Evolutionary conservation across 2,329 filamentous ascomycete species (phyloP).

Genomic region (Fusarium sp.): DNA sequence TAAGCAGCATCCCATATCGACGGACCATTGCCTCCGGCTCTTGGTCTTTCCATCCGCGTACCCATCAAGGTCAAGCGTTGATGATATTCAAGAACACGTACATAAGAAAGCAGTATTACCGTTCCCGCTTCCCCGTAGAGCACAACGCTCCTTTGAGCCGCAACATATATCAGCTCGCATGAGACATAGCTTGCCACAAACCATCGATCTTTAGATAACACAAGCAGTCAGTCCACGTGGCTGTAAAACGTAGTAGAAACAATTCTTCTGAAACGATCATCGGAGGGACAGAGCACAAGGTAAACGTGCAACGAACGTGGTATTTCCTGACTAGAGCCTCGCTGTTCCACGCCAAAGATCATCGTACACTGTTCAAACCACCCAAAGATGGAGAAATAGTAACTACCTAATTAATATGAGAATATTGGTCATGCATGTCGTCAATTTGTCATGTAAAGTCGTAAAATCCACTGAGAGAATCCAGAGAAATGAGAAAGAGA

Average conservation of each 20-base stretch:
- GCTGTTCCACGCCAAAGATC: neutral
- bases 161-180: neutral
- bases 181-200: neutral
- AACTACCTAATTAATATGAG: neutral
- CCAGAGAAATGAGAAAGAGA: neutral
- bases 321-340: slow-evolving; percentile 19
- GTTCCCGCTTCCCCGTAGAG: neutral
- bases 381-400: neutral
- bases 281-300: slow-evolving; percentile 9
- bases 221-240: slow-evolving; percentile 10
- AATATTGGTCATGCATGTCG: neutral
- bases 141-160: neutral
- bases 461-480: neutral
- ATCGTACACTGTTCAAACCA: slow-evolving; percentile 1
- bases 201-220: neutral
- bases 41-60: neutral
- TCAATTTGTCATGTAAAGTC: slow-evolving; percentile 24
- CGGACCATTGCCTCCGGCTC: neutral
- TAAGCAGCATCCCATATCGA: neutral
- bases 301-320: slow-evolving; percentile 20
- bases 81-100: neutral
- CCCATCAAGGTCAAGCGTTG: neutral
- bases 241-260: slow-evolving; percentile 18
- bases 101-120: neutral
- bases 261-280: slow-evolving; percentile 6